Conservation (phyloP, 2,329 filamentous ascomycete genomes). For the Blumeria hordei region DNA sequence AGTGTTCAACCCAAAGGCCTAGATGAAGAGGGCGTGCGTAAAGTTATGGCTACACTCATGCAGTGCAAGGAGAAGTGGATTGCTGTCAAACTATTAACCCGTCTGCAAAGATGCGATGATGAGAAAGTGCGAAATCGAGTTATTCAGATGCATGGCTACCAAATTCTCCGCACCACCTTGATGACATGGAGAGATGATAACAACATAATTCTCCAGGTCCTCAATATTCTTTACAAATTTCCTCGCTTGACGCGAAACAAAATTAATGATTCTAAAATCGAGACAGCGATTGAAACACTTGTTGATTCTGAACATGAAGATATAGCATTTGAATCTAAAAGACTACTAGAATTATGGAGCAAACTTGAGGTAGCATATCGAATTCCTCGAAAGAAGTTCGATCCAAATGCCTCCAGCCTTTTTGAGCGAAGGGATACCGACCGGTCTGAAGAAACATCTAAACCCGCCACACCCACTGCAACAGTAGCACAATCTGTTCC, state of each 20-base stretch:
- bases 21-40: conserved; percentile 63
- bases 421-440: conserved; percentile 42
- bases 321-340: conserved; percentile 45
- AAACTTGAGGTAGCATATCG: conserved; percentile 78
- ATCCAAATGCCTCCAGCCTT: conserved; percentile 34
- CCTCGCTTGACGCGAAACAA: conserved; percentile 89
- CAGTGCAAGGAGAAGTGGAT: conserved; percentile 99
- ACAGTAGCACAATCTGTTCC: conserved; percentile 24
- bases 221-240: conserved; percentile 72
- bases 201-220: conserved; percentile 70
- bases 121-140: conserved; percentile 71
- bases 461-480: conserved; percentile 7
- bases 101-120: conserved; percentile 69
- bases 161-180: conserved; percentile 72
- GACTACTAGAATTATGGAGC: conserved; percentile 63
- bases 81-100: conserved; percentile 74
- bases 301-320: conserved; percentile 44
- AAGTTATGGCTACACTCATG: conserved; percentile 90
- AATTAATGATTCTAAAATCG: conserved; percentile 88
- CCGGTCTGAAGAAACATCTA: conserved; percentile 24
- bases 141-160: conserved; percentile 90
- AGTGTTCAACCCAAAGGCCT: conserved; percentile 59
- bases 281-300: conserved; percentile 50
- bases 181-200: conserved; percentile 71
- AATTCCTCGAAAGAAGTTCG: conserved; percentile 73